Percentiles rank a stretch among this genome's conserved stretches.
Conservation (phyloP, 345 rosid genomes). For the Hirschfeldia incana region DNA sequence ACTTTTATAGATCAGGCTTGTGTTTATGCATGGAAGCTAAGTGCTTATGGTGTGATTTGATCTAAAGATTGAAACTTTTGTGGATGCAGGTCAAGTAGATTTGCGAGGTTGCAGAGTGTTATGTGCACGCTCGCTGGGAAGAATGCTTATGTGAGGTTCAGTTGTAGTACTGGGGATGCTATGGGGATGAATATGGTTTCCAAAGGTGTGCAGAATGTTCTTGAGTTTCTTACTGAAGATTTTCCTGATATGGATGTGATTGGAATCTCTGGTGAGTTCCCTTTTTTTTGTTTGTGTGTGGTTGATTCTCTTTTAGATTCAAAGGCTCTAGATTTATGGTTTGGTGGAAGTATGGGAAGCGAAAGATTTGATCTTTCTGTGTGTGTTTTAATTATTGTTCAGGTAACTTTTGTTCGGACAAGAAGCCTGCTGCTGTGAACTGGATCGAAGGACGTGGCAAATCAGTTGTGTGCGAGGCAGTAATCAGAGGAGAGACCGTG, state of each 20-base stretch:
- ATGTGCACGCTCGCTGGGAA: slow-evolving; percentile 69
- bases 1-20: not conserved
- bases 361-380: not conserved
- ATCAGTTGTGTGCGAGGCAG: slow-evolving; percentile 89
- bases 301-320: not conserved
- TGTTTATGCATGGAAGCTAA: not conserved
- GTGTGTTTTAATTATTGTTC: not conserved
- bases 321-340: not conserved
- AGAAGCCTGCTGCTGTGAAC: slow-evolving; percentile 94
- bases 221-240: slow-evolving; percentile 70
- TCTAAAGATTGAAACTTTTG: not conserved
- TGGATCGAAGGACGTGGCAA: slow-evolving; percentile 95
- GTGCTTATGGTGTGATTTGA: not conserved
- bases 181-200: slow-evolving; percentile 99
- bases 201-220: slow-evolving; percentile 89
- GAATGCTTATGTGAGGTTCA: slow-evolving; percentile 75
- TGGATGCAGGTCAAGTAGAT: slow-evolving; percentile 71
- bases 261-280: slow-evolving; percentile 65
- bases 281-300: not conserved
- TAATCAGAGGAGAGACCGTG: slow-evolving; percentile 70
- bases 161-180: slow-evolving; percentile 90
- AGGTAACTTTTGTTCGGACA: slow-evolving; percentile 88
- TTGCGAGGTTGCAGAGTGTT: slow-evolving; percentile 64
- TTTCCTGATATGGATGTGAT: slow-evolving; percentile 88
- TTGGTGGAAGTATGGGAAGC: not conserved